Conservation (phyloP, 495 filamentous ascomycete species). For the Annulohypoxylon nitens region DNA sequence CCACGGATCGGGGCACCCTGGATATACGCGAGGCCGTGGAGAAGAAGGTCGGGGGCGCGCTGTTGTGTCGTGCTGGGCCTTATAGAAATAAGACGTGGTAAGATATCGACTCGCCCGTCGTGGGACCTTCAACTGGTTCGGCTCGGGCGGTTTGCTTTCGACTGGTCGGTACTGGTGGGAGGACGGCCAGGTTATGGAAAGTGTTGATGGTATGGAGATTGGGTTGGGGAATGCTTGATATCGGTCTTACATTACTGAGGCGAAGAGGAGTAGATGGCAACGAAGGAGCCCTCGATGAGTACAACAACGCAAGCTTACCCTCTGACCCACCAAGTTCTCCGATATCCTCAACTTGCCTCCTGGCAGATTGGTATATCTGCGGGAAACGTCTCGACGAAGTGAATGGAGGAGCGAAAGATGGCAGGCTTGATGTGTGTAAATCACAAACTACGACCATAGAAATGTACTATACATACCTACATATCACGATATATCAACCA, state of each 20-base stretch:
- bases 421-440: conserved; percentile 19
- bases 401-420: conserved; percentile 23
- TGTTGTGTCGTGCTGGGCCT: conserved; percentile 75
- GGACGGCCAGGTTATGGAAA: background rate
- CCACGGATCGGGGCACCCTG: conserved; percentile 82
- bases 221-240: background rate
- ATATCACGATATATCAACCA: conserved; percentile 19
- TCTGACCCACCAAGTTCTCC: background rate
- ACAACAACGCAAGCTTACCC: background rate
- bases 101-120: too few relatives aligned
- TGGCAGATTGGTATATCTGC: background rate
- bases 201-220: background rate
- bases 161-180: background rate
- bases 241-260: background rate
- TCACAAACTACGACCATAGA: background rate
- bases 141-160: background rate
- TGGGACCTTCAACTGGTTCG: background rate
- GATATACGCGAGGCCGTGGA: conserved; percentile 90
- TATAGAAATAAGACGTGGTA: too few relatives aligned
- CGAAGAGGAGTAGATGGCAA: background rate
- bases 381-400: background rate
- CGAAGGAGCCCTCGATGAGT: background rate
- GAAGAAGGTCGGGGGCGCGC: conserved; percentile 84
- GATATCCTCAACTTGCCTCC: background rate
- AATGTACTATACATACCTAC: conserved; percentile 28